Base-by-base conservation (phyloP, 768 basidiomycete genomes). In the Pulveroboletus sp. region DNA sequence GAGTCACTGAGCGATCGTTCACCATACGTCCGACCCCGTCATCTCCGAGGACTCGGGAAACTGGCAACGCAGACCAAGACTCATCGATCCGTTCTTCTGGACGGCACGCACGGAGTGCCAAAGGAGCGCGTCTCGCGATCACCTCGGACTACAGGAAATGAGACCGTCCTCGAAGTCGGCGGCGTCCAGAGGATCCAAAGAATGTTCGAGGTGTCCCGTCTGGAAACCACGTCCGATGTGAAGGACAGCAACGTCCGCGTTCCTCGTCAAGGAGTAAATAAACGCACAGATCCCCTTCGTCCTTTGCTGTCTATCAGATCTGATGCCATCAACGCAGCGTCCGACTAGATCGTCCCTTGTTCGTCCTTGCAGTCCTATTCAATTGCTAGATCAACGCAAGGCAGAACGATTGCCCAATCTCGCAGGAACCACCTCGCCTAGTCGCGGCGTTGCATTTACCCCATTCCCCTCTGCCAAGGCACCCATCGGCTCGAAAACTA, bases 11-110 rank as follows among this genome's bases (percentile, higher is more conserved):
- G 34, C 23, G 11, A 13, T 24, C 24, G 16, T 23, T 7, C 20
- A 16, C 24, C 5, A 27, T 12, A 14, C 39, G 14, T 11, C n/a
- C n/a, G n/a, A 23, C 12, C 16, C 31, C 13, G 9, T 58, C 31
- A 58, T 56, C 31, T 56, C 55, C 55, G 56, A 53, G 56, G 55
- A 9, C 29, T 24, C 13, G 10, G 10, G 4, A 38, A 54, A 37
- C 29, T 27, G 6, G 26, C 27, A 13, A 19, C 35, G 24, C 16
- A n/a, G n/a, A n/a, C n/a, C n/a, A n/a, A n/a, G n/a, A n/a, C n/a
- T n/a, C 26, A 19, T 29, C 32, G 13, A 35, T 13, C 29, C 41
- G 29, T 19, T 30, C 24, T 42, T 43, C 23, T 41, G 32, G 34
- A 54, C 17, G 36, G 31, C 16, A 19, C 14, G 13, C 13, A 41